These are phyloP conservation scores for Wickerhamiella kazuoi DNA, from an alignment of 805 yeast genomes.

Conservation along the genomic window DNA sequence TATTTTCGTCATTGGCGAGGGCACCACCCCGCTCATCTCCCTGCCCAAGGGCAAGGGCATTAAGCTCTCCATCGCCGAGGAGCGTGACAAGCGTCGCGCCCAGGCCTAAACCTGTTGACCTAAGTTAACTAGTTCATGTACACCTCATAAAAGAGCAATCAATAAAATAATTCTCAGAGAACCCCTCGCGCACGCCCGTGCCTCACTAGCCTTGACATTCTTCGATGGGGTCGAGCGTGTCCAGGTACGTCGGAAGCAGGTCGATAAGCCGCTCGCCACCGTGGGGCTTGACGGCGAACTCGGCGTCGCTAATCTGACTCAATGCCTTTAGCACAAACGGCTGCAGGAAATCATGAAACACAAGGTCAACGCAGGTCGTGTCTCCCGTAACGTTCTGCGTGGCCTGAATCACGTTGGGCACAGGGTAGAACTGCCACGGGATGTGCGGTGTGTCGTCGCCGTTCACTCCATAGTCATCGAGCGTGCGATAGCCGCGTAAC, in stretches of 20 bases:
- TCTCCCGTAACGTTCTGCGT: constrained; percentile 15
- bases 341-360: constrained; percentile 63
- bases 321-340: constrained; percentile 33
- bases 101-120: constrained; percentile 26
- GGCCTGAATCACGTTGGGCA: constrained; percentile 68
- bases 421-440: constrained; percentile 36
- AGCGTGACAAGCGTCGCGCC: constrained; percentile 96
- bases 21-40: constrained; percentile 83
- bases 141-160: not conserved
- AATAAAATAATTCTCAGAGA: constrained; percentile 2
- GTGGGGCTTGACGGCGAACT: not conserved
- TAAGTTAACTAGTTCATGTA: constrained; percentile 1
- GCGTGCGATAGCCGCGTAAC: constrained; percentile 59
- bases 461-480: constrained; percentile 65
- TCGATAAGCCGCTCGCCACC: constrained; percentile 9
- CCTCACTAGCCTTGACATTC: not conserved
- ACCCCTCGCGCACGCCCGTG: no score
- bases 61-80: constrained; percentile 88
- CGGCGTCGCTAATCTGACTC: constrained; percentile 16
- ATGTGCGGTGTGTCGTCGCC: constrained; percentile 72
- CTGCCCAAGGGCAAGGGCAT: constrained; percentile 99
- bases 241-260: constrained; percentile 10
- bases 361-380: constrained; percentile 37
- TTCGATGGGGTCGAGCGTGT: not conserved
- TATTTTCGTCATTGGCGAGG: constrained; percentile 92